phyloP scores from a whole-genome alignment of 2,329 filamentous ascomycete genomes.

The Calonectria naviculata region DNA sequence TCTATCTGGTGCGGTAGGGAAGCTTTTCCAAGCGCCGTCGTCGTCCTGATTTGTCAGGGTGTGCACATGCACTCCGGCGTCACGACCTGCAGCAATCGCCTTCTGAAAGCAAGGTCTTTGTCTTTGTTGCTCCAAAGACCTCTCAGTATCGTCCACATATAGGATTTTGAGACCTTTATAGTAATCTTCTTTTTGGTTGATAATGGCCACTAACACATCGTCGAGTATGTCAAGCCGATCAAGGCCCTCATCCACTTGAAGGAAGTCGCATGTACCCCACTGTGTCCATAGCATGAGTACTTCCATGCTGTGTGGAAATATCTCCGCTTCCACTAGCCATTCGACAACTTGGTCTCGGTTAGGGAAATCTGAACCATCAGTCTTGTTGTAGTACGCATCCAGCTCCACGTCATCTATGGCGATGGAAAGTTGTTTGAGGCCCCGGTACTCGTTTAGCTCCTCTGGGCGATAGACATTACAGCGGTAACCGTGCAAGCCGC shows the following conservation, averaged over 20 bases:
- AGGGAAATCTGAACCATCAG: rapidly evolving
- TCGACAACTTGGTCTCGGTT: neutral
- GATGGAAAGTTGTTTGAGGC: constrained; percentile 11
- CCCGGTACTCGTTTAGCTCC: rapidly evolving
- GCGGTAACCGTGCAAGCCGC: neutral
- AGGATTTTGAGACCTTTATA: constrained; percentile 18
- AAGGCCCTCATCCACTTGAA: neutral
- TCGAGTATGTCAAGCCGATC: constrained; percentile 1
- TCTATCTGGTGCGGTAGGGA: constrained; percentile 21
- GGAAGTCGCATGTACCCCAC: rapidly evolving
- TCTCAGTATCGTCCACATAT: constrained; percentile 23
- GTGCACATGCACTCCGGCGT: constrained; percentile 18
- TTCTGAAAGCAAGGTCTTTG: constrained; percentile 1
- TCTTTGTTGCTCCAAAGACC: neutral
- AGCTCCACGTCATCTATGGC: neutral
- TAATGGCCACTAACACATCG: constrained; percentile 6
- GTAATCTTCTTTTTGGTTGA: neutral
- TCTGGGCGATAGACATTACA: neutral
- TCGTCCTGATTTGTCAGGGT: constrained; percentile 28
- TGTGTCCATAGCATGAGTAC: constrained; percentile 19
- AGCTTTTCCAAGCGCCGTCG: constrained; percentile 22
- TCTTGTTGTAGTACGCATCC: neutral
- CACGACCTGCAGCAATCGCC: constrained; percentile 15
- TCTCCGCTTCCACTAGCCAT: neutral
- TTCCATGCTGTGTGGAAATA: constrained; percentile 13